These are phyloP conservation scores for Chenopodium formosanum DNA, from an alignment of 148 eudicot genomes.

Conservation along the genomic window DNA sequence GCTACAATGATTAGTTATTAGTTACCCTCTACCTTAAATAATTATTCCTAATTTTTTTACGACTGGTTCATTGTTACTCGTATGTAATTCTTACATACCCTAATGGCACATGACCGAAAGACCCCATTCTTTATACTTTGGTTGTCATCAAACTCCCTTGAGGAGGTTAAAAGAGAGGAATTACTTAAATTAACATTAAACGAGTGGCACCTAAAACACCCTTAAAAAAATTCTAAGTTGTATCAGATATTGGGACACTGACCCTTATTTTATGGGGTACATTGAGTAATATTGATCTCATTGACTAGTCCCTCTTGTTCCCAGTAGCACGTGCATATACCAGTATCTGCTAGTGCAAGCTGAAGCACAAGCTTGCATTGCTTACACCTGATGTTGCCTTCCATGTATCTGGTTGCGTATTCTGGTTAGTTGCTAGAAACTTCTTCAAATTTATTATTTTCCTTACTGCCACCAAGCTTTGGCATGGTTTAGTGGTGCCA, in stretches of 20 bases:
- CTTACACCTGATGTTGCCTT: neutral
- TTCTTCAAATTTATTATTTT: neutral
- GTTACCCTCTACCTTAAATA: too few relatives aligned
- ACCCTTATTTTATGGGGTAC: slow-evolving; percentile 10
- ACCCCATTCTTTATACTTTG: too few relatives aligned
- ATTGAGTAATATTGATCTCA: slow-evolving; percentile 4
- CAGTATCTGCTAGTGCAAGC: slow-evolving; percentile 19
- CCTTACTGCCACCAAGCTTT: too few relatives aligned
- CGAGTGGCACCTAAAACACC: neutral
- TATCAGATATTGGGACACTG: neutral
- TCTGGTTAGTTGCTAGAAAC: neutral
- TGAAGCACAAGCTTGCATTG: slow-evolving; percentile 20
- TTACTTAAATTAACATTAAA: neutral
- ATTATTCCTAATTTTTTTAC: too few relatives aligned
- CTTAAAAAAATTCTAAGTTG: neutral
- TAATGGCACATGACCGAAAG: too few relatives aligned
- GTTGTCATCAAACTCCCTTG: too few relatives aligned
- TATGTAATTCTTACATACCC: too few relatives aligned
- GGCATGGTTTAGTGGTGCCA: too few relatives aligned
- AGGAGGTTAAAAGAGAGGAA: too few relatives aligned
- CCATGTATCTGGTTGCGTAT: neutral
- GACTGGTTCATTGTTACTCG: too few relatives aligned
- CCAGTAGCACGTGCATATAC: slow-evolving; percentile 22
- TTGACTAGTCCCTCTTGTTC: neutral
- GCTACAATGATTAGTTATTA: too few relatives aligned